A percentile compares a stretch with the other conserved stretches of the same genome.
Conservation (phyloP, 257 asterid genomes). For the Anisodus acutangulus region DNA sequence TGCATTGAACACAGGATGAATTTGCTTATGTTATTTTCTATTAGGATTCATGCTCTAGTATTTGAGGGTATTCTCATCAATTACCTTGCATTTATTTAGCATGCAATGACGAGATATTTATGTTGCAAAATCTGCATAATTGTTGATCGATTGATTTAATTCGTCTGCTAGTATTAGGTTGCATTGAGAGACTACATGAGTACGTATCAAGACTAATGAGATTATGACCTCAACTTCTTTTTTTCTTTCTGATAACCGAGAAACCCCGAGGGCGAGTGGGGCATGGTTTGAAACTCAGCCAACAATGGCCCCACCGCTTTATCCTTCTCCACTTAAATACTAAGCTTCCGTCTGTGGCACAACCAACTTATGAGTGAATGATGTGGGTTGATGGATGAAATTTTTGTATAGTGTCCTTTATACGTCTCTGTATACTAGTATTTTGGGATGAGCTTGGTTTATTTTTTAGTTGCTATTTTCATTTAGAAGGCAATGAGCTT, state of each 20-base stretch:
- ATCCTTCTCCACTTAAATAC: too few relatives aligned
- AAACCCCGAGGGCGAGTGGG: too few relatives aligned
- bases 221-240: neutral
- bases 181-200: neutral
- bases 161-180: neutral
- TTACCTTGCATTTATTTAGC: too few relatives aligned
- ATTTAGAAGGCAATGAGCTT: neutral
- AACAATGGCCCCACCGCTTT: too few relatives aligned
- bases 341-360: too few relatives aligned
- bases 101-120: too few relatives aligned
- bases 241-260: too few relatives aligned
- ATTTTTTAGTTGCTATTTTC: neutral
- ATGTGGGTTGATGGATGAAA: neutral
- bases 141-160: neutral
- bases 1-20: neutral
- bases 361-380: neutral
- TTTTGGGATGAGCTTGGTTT: neutral
- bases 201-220: neutral
- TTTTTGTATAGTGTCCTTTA: too few relatives aligned
- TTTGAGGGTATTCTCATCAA: too few relatives aligned
- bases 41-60: too few relatives aligned
- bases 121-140: conserved; percentile 25
- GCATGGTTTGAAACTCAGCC: too few relatives aligned
- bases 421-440: neutral
- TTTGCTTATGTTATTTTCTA: neutral